These are phyloP conservation scores for Fusarium bulbicola DNA, from an alignment of 2,329 filamentous ascomycete genomes.

Conservation along the genomic window DNA sequence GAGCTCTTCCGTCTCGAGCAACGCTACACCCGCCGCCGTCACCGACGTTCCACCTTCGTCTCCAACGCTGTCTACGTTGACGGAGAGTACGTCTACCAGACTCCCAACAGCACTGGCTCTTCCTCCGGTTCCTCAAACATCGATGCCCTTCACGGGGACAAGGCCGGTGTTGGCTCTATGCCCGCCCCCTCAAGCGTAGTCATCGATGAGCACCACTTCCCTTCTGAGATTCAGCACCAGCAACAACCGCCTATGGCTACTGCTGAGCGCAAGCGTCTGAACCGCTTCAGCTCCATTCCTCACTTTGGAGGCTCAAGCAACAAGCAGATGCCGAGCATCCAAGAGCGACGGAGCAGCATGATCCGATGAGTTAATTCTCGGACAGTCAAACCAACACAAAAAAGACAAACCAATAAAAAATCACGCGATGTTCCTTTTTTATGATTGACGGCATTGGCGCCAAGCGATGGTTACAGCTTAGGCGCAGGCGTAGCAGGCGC, in stretches of 20 bases:
- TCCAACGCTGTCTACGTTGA: conserved; percentile 93
- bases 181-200: conserved; percentile 40
- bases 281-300: conserved; percentile 66
- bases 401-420: conserved; percentile 25
- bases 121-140: conserved; percentile 57
- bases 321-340: conserved; percentile 47
- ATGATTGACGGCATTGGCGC: conserved; percentile 41
- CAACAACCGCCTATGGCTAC: conserved; percentile 24
- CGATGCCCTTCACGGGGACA: conserved; percentile 51
- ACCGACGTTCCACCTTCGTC: conserved; percentile 87
- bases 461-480: conserved; percentile 19
- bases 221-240: conserved; percentile 24
- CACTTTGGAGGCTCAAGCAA: conserved; percentile 56
- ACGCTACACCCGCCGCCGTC: conserved; percentile 88
- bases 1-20: conserved; percentile 96
- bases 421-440: conserved; percentile 27
- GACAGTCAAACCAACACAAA: conserved; percentile 18
- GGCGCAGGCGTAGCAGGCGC: conserved; percentile 33
- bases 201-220: conserved; percentile 36
- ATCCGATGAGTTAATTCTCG: conserved; percentile 43
- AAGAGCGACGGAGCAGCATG: conserved; percentile 56
- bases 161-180: conserved; percentile 36
- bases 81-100: conserved; percentile 90
- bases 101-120: conserved; percentile 66
- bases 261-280: conserved; percentile 58